phyloP scores from a whole-genome alignment of 163 green algal genomes.

The Trebouxia gelatinosa region DNA sequence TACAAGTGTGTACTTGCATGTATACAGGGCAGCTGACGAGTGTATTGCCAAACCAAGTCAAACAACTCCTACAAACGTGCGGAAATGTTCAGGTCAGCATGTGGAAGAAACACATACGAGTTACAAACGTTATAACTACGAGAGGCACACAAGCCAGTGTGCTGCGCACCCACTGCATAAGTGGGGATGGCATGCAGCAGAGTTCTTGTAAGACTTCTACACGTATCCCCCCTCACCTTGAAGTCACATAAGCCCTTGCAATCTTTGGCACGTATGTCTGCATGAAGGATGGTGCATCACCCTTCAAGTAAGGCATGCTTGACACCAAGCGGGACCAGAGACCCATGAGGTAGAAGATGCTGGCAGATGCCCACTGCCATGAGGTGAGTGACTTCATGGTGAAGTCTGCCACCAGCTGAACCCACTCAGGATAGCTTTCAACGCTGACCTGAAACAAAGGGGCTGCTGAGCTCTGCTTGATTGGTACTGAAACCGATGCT shows the following conservation, averaged over 20 bases:
- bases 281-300: constrained; percentile 84
- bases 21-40: no score
- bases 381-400: constrained; percentile 82
- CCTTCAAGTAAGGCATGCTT: constrained; percentile 95
- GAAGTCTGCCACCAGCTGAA: constrained; percentile 89
- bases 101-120: no score
- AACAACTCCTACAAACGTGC: no score
- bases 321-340: constrained; percentile 90
- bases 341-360: constrained; percentile 93
- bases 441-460: constrained; percentile 66
- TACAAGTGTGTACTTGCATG: no score
- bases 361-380: constrained; percentile 86
- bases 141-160: no score
- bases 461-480: not conserved
- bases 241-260: constrained; percentile 82
- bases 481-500: not conserved
- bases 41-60: no score
- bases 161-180: no score
- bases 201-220: not conserved
- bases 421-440: constrained; percentile 92
- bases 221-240: constrained; percentile 33
- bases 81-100: no score
- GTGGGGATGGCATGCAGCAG: no score
- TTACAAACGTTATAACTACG: no score
- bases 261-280: constrained; percentile 92